Conservation (phyloP, 2,329 filamentous ascomycete species). For the Venturia asperata region DNA sequence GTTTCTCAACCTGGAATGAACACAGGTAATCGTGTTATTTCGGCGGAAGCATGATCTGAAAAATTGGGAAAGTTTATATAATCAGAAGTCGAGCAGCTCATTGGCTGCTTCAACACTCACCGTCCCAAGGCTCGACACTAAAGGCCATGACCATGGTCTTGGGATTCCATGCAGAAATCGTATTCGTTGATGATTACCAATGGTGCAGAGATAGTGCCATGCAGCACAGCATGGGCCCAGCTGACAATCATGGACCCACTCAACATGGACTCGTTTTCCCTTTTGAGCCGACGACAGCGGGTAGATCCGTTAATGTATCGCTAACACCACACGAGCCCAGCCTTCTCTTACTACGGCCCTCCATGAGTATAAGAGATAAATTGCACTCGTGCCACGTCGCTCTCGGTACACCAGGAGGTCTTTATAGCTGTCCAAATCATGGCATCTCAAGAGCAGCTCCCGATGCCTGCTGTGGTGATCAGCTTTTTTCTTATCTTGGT, state of each 20-base stretch:
- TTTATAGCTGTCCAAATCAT: not conserved
- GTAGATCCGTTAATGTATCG: not conserved
- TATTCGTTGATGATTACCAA: not conserved
- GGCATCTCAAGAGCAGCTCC: not conserved
- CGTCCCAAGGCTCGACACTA: not conserved
- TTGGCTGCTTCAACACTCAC: not conserved
- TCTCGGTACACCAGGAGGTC: not conserved
- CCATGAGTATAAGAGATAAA: not conserved
- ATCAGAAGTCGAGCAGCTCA: not conserved
- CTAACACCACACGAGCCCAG: not conserved
- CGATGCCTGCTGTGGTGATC: not conserved
- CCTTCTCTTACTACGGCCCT: not conserved
- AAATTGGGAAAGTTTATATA: not conserved
- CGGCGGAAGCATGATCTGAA: conserved; percentile 12
- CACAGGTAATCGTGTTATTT: not conserved
- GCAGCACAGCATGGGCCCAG: not conserved
- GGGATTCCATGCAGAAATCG: not conserved
- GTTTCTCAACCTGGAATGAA: not conserved
- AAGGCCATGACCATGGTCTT: not conserved
- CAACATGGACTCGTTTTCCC: conserved; percentile 8
- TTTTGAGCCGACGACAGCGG: not conserved
- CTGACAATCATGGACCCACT: not conserved
- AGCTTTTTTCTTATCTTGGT: not conserved
- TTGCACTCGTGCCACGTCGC: not conserved
- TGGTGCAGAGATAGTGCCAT: not conserved